Evolutionary conservation across 2,329 filamentous ascomycete species (phyloP).

Genomic region (Phoma herbarum): DNA sequence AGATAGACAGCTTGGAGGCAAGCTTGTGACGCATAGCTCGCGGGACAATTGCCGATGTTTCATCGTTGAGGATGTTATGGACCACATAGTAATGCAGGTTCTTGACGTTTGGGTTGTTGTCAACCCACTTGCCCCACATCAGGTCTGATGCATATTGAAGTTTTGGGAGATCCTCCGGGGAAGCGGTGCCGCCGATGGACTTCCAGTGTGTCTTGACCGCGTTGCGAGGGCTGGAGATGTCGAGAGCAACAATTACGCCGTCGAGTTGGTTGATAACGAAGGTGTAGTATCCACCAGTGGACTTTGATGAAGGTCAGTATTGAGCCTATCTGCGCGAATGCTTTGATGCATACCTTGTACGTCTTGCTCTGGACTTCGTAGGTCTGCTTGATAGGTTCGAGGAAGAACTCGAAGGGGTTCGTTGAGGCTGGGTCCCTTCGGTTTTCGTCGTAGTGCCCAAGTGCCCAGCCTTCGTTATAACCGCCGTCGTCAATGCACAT

Average conservation of each 20-base stretch:
- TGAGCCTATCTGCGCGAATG: no score
- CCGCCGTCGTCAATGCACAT: slow-evolving; percentile 8
- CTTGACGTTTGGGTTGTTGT: slow-evolving; percentile 26
- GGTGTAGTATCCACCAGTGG: slow-evolving; percentile 26
- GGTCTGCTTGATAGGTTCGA: not conserved
- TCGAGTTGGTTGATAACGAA: slow-evolving; percentile 28
- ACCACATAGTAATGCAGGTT: slow-evolving; percentile 31
- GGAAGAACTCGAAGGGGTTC: not conserved
- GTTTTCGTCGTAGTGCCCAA: slow-evolving; percentile 17
- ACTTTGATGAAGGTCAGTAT: slow-evolving; percentile 16
- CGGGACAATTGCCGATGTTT: slow-evolving; percentile 25
- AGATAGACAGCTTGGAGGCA: slow-evolving; percentile 10
- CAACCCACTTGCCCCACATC: slow-evolving; percentile 35
- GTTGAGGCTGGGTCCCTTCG: not conserved
- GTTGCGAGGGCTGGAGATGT: slow-evolving; percentile 21
- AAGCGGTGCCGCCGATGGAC: slow-evolving; percentile 18
- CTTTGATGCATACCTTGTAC: slow-evolving; percentile 2
- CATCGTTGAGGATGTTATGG: slow-evolving; percentile 25
- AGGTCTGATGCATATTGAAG: slow-evolving; percentile 30
- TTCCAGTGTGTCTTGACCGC: slow-evolving; percentile 8
- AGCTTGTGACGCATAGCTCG: slow-evolving; percentile 25
- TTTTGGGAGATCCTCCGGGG: slow-evolving; percentile 30
- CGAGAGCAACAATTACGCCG: slow-evolving; percentile 23
- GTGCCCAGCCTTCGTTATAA: slow-evolving; percentile 14
- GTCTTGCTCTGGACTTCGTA: not conserved